Base-by-base conservation (phyloP, 2,329 filamentous ascomycete genomes). In the Aspergillus pseudoglaucus region DNA sequence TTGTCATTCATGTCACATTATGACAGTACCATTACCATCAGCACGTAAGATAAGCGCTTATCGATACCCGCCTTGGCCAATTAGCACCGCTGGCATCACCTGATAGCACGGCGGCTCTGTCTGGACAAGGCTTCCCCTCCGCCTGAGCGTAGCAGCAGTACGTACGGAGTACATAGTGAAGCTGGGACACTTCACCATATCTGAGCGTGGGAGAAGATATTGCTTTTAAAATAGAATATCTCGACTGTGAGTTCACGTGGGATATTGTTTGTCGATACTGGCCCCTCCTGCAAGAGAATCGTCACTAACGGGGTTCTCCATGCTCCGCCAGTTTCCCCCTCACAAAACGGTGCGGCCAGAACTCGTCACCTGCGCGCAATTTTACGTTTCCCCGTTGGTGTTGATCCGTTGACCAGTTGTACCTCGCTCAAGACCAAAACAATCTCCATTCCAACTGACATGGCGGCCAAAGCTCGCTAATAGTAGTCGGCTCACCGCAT, bases 401-500 rank as follows among this genome's bases (percentile, higher is more conserved):
- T 55, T 59, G 51, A 53, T 51, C 53, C 42, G 50, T 44, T 56
- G 18, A 51, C 47, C 45, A 40, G 42, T 42, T 47, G 47, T 51
- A 25, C 50, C 10, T 20, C 37, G 10, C 18, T 12, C 15, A 20
- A 20, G 25, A 30, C 25, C 25, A 12, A 30, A 30, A 12, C 25
- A 30, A 30, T 47, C 47, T 45, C 32, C 46, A 42, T 47, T 42
- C 22, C 40, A 35, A 18, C 45, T 47, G 47, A 40, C 41, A 56
- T 49, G 53, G 38, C 35, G 35, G 45, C 40, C 47, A 53, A 30
- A 30, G 25, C 25, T 30, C 25, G 25, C 25, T 30, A 30, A 30
- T 30, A 12, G 25, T 45, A 48, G 45, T 52, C 52, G 51, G 49
- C 52, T 45, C 51, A 49, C 48, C 53, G 50, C 57, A 56, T 59